Percentiles rank a stretch among this genome's conserved stretches.
Conservation (phyloP, 495 filamentous ascomycete species). For the Trichocladium uniseriatum region DNA sequence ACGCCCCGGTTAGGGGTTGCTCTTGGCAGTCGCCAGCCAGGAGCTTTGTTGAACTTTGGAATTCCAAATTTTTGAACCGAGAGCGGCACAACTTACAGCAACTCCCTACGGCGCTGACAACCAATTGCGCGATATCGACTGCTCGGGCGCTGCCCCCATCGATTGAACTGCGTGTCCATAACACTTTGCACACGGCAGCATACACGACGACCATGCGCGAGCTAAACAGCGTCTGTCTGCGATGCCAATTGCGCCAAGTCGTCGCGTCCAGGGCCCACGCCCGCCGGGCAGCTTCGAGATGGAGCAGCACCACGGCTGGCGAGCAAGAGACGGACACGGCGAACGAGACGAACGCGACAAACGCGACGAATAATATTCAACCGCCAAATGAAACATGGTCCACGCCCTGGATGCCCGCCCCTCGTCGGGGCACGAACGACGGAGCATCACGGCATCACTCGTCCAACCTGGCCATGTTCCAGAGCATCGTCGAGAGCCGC, state of each 20-base stretch:
- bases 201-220: conserved; percentile 17
- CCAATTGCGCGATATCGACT: neutral
- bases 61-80: too few species aligned
- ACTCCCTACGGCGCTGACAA: neutral
- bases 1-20: too few species aligned
- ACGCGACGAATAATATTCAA: neutral
- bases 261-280: conserved; percentile 2
- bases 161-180: neutral
- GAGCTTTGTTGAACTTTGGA: too few species aligned
- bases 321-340: neutral
- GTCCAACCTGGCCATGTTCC: conserved; percentile 14
- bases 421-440: neutral
- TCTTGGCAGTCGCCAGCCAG: too few species aligned
- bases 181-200: neutral
- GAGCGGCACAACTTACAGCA: neutral
- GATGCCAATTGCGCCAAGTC: conserved; percentile 16
- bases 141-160: neutral
- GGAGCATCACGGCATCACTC: neutral
- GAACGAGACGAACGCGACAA: neutral
- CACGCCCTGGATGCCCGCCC: neutral
- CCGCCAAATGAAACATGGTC: too few species aligned
- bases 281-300: conserved; percentile 4
- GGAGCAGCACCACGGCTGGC: neutral
- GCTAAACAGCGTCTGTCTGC: conserved; percentile 21
- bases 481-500: conserved; percentile 17